Percentiles rank a stretch among this genome's conserved stretches.
Conservation (phyloP, 495 filamentous ascomycete species). For the Delitschia confertaspora region DNA sequence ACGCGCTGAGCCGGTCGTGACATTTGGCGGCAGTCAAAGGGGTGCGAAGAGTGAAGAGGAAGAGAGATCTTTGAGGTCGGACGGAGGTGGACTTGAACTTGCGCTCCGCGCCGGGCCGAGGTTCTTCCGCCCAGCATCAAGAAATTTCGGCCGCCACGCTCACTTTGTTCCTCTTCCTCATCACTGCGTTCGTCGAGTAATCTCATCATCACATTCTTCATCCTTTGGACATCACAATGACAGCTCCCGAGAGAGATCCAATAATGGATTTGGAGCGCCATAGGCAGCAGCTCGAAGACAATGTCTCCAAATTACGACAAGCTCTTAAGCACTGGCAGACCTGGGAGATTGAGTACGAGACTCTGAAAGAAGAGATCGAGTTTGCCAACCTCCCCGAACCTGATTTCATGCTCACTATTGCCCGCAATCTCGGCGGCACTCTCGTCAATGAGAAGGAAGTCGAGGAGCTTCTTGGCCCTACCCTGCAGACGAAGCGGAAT, state of each 20-base stretch:
- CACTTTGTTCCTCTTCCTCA: background rate
- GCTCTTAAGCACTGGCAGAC: constrained; percentile 79
- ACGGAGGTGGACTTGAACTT: background rate
- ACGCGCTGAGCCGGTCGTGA: constrained; percentile 18
- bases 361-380: constrained; percentile 67
- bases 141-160: background rate
- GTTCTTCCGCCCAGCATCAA: background rate
- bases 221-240: constrained; percentile 17
- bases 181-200: too few relatives aligned
- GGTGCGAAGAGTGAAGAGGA: background rate
- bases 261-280: constrained; percentile 56
- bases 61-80: background rate
- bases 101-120: background rate
- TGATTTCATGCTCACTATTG: constrained; percentile 33
- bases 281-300: constrained; percentile 63
- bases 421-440: constrained; percentile 42
- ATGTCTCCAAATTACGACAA: constrained; percentile 61
- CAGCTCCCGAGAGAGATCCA: constrained; percentile 4
- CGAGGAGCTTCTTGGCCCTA: constrained; percentile 54
- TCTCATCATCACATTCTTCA: too few relatives aligned
- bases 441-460: constrained; percentile 54
- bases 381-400: constrained; percentile 4
- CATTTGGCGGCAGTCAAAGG: constrained; percentile 13
- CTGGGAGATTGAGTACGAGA: constrained; percentile 86
- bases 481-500: constrained; percentile 40